These are phyloP conservation scores for Fusarium pilosicola DNA, from an alignment of 2,329 filamentous ascomycete species.

Conservation along the genomic window DNA sequence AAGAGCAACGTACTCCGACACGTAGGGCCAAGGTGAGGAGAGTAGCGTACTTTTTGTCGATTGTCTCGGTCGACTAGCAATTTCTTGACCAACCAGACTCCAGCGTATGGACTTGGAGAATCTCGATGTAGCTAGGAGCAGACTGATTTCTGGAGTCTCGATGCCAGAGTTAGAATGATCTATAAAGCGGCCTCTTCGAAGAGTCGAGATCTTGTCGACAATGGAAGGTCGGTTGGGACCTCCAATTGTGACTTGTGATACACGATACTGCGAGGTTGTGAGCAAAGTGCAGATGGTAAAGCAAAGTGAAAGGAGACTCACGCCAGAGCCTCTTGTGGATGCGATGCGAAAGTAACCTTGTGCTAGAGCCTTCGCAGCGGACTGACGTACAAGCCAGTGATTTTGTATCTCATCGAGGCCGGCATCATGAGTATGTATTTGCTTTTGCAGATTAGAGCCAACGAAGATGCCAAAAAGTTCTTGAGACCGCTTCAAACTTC, in stretches of 20 bases:
- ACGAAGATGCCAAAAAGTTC: neutral
- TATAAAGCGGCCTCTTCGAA: rapidly evolving
- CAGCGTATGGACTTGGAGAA: neutral
- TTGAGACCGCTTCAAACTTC: rapidly evolving
- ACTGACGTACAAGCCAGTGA: neutral
- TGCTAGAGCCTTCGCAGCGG: neutral
- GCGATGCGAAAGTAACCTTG: neutral
- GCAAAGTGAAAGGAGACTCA: neutral
- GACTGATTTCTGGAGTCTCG: neutral
- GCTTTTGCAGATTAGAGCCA: neutral
- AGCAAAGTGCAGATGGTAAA: neutral
- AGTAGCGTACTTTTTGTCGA: neutral
- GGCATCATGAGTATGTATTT: rapidly evolving
- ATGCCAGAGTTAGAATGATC: neutral
- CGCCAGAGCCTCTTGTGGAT: rapidly evolving
- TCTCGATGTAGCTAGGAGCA: neutral
- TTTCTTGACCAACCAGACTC: neutral
- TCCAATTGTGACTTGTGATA: neutral
- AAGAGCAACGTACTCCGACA: neutral
- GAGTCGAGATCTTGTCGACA: neutral
- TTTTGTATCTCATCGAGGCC: rapidly evolving
- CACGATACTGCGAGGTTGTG: neutral
- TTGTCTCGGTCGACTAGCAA: neutral
- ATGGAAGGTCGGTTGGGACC: neutral
- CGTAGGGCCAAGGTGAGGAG: rapidly evolving